Percentiles rank a stretch among this genome's conserved stretches.
phyloP scores from a whole-genome alignment of 2,329 filamentous ascomycete genomes.

The Aaosphaeria pasadenensis region DNA sequence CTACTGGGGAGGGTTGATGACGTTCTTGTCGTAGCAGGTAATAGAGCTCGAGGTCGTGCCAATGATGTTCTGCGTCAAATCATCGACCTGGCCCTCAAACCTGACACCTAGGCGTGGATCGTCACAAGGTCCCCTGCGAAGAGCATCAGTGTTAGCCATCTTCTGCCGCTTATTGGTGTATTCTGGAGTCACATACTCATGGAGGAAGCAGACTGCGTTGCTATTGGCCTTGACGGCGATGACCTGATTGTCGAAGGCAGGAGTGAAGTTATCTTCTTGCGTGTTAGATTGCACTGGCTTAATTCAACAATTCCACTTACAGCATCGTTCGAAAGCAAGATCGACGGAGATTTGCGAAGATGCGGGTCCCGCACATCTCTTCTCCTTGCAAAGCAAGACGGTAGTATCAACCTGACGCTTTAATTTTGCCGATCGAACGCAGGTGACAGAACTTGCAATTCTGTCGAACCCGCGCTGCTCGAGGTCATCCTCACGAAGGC shows the following conservation, averaged over 20 bases:
- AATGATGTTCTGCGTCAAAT: neutral
- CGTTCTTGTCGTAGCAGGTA: neutral
- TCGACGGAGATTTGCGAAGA: neutral
- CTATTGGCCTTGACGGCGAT: neutral
- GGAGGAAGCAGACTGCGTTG: neutral
- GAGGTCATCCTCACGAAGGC: too few species aligned
- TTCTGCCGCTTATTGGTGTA: neutral
- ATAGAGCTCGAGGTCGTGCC: neutral
- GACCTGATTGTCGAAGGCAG: neutral
- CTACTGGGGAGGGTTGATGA: neutral
- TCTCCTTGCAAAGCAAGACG: neutral
- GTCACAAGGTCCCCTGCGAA: neutral
- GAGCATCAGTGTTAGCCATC: neutral
- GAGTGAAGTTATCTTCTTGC: neutral
- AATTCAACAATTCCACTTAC: too few species aligned
- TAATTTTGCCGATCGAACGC: neutral
- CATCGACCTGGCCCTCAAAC: neutral
- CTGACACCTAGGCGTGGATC: neutral
- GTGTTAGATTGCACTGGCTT: too few species aligned
- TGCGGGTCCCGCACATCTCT: neutral
- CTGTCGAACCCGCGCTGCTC: neutral
- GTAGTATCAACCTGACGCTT: neutral
- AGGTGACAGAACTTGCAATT: neutral
- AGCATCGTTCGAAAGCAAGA: neutral
- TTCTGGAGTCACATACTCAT: neutral